Base-by-base conservation (phyloP, 2,329 filamentous ascomycete species). In the Colletotrichum salicis region DNA sequence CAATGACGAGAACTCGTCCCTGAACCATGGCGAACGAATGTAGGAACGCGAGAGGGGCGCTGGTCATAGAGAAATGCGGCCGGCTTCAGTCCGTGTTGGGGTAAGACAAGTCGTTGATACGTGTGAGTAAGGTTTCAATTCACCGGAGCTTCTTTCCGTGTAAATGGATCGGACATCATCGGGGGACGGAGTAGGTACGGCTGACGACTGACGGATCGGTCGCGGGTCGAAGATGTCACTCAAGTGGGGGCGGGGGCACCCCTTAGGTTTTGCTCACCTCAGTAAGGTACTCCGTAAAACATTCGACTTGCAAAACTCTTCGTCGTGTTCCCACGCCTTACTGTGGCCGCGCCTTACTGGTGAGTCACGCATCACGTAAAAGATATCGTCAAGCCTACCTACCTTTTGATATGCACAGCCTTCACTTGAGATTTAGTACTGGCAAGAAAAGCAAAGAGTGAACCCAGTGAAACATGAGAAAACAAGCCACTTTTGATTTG, bases 1-100 rank as follows among this genome's bases (percentile, higher is more conserved):
- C 95, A 77, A 97, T 93, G 22, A 96, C 90, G 68, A 97, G 85
- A 57, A 97, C 91, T 71, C 91, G 83, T 72, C 82, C 82, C 35
- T 79, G 75, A 1, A 76, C 75, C 84, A 86, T 86, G 45, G 27
- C 74, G 62, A 27, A 27, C 24, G 15, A 35, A 11, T 15, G n/a
- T 33, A 27, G 13, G 24, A n/a, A 27, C 48, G 22, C 11, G 22
- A 62, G 6, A 3, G 13, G 3, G 3, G 27, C 27, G n/a, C 19
- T n/a, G 8, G 19, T n/a, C 31, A 12, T 24, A 13, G 33, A 19
- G 4, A 11, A 12, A 12, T 15, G 48, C 52, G 13, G 13, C 8
- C 19, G 22, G 5, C 15, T 22, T 15, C 22, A 8, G 31, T 54
- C 31, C 37, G 15, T 6, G 22, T 24, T 10, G 8, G 8, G 31